Percentiles rank a stretch among this genome's conserved stretches.
phyloP scores from a whole-genome alignment of 2,329 filamentous ascomycete genomes.

The Claviceps digitariae region DNA sequence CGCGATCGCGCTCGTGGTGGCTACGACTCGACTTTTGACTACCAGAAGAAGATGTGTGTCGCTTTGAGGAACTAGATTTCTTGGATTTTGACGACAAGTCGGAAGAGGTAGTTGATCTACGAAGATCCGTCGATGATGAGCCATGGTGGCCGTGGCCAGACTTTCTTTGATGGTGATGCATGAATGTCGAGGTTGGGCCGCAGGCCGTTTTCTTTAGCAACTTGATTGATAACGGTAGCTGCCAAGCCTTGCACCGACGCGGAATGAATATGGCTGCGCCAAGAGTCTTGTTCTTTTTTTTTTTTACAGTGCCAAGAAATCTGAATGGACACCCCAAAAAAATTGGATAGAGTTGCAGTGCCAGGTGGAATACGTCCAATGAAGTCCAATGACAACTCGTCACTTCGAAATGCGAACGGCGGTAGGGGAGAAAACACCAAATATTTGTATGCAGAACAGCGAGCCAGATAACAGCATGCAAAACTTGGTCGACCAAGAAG shows the following conservation, averaged over 20 bases:
- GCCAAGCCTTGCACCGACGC: too few species aligned
- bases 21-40: conserved; percentile 37
- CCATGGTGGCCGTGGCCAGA: conserved; percentile 40
- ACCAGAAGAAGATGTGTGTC: conserved; percentile 23
- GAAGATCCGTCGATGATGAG: conserved; percentile 41
- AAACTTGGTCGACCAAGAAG: neutral
- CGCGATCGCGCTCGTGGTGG: conserved; percentile 36
- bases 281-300: too few species aligned
- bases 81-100: conserved; percentile 32
- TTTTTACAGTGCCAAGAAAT: neutral
- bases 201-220: neutral
- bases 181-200: conserved; percentile 14
- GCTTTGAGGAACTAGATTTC: conserved; percentile 32
- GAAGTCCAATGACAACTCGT: too few species aligned
- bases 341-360: too few species aligned
- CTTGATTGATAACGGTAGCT: too few species aligned
- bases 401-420: too few species aligned
- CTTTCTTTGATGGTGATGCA: conserved; percentile 45
- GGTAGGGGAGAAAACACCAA: neutral
- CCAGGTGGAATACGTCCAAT: too few species aligned
- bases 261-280: too few species aligned
- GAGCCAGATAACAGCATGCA: neutral
- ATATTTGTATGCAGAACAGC: neutral
- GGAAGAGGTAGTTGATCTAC: conserved; percentile 32
- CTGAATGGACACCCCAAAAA: neutral